Evolutionary conservation across 495 filamentous ascomycete species (phyloP).

Genomic region (Aspergillus coremiiformis): DNA sequence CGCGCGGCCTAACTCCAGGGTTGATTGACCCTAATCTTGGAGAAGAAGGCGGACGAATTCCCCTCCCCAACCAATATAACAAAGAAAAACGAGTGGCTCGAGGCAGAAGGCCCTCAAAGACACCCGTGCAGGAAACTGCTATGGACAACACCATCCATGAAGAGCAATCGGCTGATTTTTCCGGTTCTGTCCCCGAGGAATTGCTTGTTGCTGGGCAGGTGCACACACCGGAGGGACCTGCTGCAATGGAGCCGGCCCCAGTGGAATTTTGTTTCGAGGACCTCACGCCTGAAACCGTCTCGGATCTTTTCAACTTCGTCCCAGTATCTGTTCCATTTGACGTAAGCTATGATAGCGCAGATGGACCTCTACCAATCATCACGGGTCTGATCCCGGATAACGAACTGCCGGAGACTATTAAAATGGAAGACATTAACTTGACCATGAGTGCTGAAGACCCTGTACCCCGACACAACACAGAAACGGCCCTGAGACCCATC

Average conservation of each 20-base stretch:
- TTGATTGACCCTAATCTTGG: constrained; percentile 16
- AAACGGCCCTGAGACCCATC: not conserved
- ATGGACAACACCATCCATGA: not conserved
- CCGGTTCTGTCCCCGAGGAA: not conserved
- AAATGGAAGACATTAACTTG: constrained; percentile 6
- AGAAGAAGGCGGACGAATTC: constrained; percentile 12
- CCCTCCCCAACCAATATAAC: constrained; percentile 1
- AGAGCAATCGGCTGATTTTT: not conserved
- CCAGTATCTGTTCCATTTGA: not conserved
- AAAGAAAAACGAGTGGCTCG: not conserved
- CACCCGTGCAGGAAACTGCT: not conserved
- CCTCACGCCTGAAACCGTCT: not conserved
- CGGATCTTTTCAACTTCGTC: not conserved
- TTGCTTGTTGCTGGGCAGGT: not conserved
- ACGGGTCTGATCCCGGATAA: constrained; percentile 1
- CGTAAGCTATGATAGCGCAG: not conserved
- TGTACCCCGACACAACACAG: not conserved
- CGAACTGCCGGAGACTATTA: not conserved
- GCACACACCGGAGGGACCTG: not conserved
- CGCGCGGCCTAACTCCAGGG: constrained; percentile 25
- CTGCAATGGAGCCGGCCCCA: not conserved
- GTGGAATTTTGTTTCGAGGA: no score
- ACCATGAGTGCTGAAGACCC: not conserved
- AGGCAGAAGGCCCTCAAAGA: not conserved
- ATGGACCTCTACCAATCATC: not conserved